phyloP scores from a whole-genome alignment of 495 filamentous ascomycete genomes.

The Hypoxylon lienhwacheense region DNA sequence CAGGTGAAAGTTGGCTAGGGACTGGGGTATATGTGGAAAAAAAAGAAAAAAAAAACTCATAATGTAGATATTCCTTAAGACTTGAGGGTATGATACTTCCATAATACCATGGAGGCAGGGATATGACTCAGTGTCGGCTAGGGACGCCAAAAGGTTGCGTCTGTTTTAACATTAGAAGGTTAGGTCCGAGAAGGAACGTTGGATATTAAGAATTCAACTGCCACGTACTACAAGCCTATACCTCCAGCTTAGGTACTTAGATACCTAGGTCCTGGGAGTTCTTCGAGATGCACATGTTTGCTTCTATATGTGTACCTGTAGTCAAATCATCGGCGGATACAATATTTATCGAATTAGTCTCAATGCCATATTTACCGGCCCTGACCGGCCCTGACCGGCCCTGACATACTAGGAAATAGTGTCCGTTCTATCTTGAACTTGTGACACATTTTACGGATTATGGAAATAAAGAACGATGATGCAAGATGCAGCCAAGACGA shows the following conservation, averaged over 20 bases:
- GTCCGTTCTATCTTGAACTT: slow-evolving; percentile 1
- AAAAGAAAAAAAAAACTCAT: too few species aligned
- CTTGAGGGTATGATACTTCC: too few species aligned
- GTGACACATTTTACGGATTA: slow-evolving; percentile 1
- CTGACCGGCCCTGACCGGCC: slow-evolving; percentile 3
- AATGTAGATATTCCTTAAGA: too few species aligned
- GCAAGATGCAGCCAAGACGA: slow-evolving; percentile 25
- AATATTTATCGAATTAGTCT: background rate
- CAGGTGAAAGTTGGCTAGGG: background rate
- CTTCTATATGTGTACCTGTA: slow-evolving; percentile 4
- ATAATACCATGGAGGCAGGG: background rate
- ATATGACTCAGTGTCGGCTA: slow-evolving; percentile 10
- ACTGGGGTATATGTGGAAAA: too few species aligned
- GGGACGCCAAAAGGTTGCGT: slow-evolving; percentile 18
- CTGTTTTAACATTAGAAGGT: slow-evolving; percentile 1
- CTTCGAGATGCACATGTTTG: background rate
- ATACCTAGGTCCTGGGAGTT: background rate
- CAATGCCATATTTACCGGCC: too few species aligned
- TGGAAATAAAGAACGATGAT: slow-evolving; percentile 10
- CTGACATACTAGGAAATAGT: slow-evolving; percentile 9
- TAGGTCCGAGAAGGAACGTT: slow-evolving; percentile 11
- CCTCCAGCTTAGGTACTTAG: background rate
- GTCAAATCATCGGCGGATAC: slow-evolving; percentile 1
- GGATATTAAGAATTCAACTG: background rate
- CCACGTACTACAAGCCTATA: too few species aligned